Evolutionary conservation across 1,284 basidiomycete genomes (phyloP).

Genomic region (Malassezia caprae): DNA sequence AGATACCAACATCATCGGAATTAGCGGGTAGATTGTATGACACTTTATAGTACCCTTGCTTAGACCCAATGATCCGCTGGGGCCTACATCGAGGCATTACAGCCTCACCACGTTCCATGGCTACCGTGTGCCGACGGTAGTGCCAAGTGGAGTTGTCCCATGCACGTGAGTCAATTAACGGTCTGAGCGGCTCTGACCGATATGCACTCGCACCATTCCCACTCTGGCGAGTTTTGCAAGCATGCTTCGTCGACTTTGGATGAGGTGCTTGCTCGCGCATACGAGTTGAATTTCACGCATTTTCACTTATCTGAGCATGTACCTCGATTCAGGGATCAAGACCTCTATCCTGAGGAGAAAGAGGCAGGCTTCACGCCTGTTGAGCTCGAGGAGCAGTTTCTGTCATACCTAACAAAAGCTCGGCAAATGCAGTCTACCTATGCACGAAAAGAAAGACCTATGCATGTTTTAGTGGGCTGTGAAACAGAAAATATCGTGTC

Average conservation of each 20-base stretch:
- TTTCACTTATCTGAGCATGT: constrained; percentile 92
- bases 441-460: constrained; percentile 32
- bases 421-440: constrained; percentile 57
- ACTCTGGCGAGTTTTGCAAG: constrained; percentile 91
- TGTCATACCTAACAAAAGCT: constrained; percentile 64
- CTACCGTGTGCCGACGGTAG: background rate
- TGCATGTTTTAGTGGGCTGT: constrained; percentile 73
- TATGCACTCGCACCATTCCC: constrained; percentile 64
- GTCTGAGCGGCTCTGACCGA: background rate
- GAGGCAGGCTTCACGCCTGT: constrained; percentile 51
- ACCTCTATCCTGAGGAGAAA: constrained; percentile 87
- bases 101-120: background rate
- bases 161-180: background rate
- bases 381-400: constrained; percentile 57
- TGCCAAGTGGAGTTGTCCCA: background rate
- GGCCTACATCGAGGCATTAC: background rate
- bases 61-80: constrained; percentile 14
- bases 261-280: constrained; percentile 68
- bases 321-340: constrained; percentile 66
- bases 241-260: constrained; percentile 72
- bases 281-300: constrained; percentile 64
- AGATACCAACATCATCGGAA: background rate
- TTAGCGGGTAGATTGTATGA: background rate
- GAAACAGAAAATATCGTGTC: constrained; percentile 82
- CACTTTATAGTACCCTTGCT: constrained; percentile 17